Base-by-base conservation (phyloP, 164 flowering plant genomes). In the Annona squamosa region DNA sequence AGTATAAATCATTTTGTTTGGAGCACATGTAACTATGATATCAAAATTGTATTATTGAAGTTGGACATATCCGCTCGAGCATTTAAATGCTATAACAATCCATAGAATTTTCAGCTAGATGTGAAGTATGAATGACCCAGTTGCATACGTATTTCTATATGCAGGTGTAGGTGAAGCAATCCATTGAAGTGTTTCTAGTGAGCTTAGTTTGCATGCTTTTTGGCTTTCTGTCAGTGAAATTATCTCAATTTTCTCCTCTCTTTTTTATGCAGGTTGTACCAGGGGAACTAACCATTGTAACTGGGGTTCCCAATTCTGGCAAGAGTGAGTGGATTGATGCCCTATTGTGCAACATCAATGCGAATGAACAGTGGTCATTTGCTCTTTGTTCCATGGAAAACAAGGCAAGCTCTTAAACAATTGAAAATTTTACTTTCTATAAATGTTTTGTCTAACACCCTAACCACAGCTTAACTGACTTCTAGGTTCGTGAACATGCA, bases 311-410 rank as follows among this genome's bases (percentile, higher is more conserved):
- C 17, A 96, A 92, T 83, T 93, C 99, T 0, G 99, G 99, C 59
- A 96, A 96, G 88, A 96, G 99, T 80, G 98, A 96, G 83, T 96
- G 99, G 99, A 96, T 96, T 83, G 99, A 96, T 84, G 97, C 99
- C 72, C 89, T 96, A 6, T 78, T 93, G 76, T 90, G 94, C 86
- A 96, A 96, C 82, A 81, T 96, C 67, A 91, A 90, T 79, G 79
- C 73, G 69, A 83, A 76, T 70, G 83, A 67, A 74, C 97, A 89
- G 6, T 96, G 98, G 98, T 90, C 79, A 69, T 96, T 96, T 85
- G 97, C 89, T 59, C 91, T 96, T 69, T 96, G 98, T 84, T 96
- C 99, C 18, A 96, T 96, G 99, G 99, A 96, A 76, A 93, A 93
- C 78, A 87, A 84, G 88, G 99, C 88, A 71, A 73, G 74, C 45